A percentile compares a stretch with the other conserved stretches of the same genome.
Evolutionary conservation across 352 stramenopile genomes (phyloP).

Genomic region (Globisporangium mamillatum): DNA sequence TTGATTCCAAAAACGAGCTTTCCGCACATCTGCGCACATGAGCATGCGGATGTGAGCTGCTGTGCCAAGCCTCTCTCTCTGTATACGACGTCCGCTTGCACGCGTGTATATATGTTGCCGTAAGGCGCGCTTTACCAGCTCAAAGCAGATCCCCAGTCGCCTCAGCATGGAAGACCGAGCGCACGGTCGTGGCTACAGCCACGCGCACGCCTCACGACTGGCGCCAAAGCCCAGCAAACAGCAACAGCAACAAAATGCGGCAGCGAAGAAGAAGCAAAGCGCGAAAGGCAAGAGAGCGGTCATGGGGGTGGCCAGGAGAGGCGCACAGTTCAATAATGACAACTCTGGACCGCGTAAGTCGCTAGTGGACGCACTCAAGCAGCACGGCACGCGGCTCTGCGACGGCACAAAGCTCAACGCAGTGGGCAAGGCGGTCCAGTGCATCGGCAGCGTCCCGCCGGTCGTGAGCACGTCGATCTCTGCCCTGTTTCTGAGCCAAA

Average conservation of each 20-base stretch:
- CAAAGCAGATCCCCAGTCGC: neutral
- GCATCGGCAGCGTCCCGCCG: slow-evolving; percentile 47
- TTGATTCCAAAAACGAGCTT: neutral
- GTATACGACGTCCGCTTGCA: neutral
- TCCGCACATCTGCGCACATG: neutral
- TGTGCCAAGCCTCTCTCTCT: neutral
- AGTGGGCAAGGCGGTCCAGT: slow-evolving; percentile 51
- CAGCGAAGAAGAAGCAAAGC: neutral
- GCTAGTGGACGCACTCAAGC: slow-evolving; percentile 62
- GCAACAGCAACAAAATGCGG: neutral
- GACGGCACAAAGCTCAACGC: slow-evolving; percentile 77
- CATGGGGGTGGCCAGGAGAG: neutral
- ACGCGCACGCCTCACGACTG: neutral
- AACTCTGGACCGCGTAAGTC: slow-evolving; percentile 27
- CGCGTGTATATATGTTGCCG: neutral
- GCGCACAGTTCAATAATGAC: neutral
- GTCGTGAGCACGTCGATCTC: slow-evolving; percentile 42
- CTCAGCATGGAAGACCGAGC: slow-evolving; percentile 12
- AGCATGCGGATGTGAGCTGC: neutral
- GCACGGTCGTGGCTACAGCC: slow-evolving; percentile 6
- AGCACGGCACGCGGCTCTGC: slow-evolving; percentile 63
- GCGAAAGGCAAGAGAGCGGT: neutral
- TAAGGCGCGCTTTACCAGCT: neutral
- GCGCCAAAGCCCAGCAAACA: neutral
- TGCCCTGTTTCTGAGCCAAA: slow-evolving; percentile 80